Conservation (phyloP, 2,329 filamentous ascomycete species). For the Triangularia verruculosa region DNA sequence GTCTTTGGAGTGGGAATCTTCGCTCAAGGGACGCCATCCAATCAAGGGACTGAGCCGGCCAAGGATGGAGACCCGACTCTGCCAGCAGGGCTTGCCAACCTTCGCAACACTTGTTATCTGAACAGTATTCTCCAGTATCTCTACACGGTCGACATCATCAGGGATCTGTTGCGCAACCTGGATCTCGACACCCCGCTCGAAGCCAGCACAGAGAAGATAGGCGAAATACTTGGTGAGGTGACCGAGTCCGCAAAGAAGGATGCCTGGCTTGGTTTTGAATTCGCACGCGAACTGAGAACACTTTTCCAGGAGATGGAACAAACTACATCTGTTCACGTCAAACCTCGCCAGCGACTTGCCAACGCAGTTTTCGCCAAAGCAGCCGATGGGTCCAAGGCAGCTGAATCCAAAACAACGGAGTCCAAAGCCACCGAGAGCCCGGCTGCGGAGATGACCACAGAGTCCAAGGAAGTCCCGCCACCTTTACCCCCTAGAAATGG, state of each 20-base stretch:
- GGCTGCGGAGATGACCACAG: neutral
- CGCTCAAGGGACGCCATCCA: no score
- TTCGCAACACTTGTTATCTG: constrained; percentile 96
- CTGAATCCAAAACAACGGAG: neutral
- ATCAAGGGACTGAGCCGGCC: neutral
- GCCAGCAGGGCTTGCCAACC: constrained; percentile 86
- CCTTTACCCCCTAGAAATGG: constrained; percentile 42
- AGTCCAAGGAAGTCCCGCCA: constrained; percentile 36
- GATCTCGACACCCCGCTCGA: constrained; percentile 66
- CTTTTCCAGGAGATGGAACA: constrained; percentile 70
- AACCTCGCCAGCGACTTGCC: constrained; percentile 73
- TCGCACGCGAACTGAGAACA: constrained; percentile 67
- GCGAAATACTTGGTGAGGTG: neutral
- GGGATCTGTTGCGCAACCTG: constrained; percentile 73
- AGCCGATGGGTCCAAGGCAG: neutral
- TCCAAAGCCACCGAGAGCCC: neutral
- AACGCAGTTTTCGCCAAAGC: constrained; percentile 64
- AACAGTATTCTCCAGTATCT: constrained; percentile 96
- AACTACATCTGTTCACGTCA: constrained; percentile 59
- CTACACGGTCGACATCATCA: constrained; percentile 79
- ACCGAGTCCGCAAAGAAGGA: neutral
- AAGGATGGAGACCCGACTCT: constrained; percentile 35
- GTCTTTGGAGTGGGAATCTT: neutral
- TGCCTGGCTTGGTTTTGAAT: constrained; percentile 40
- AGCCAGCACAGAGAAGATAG: constrained; percentile 38